Base-by-base conservation (phyloP, 306 rosid genomes). In the Dicorynia guianensis region DNA sequence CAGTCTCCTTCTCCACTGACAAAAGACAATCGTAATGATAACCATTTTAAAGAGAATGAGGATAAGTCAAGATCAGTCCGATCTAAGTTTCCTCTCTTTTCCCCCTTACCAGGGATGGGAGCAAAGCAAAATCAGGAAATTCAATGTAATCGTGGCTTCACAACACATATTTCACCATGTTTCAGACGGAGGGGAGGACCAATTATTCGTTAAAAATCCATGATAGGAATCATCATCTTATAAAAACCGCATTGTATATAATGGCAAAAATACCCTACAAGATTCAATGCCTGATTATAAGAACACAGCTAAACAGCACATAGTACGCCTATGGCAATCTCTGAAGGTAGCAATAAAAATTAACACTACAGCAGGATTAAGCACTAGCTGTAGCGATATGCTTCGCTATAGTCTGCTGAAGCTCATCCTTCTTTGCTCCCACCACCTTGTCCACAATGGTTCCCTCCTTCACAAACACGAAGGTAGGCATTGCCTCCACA, bases 401-500 rank as follows among this genome's bases (percentile, higher is more conserved):
- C 81, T 86, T 87, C 17, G 77, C 79, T 72, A 95, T 55, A 34
- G 83, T 87, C 83, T 85, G 88, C 76, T 81, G 90, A 50, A 96
- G 85, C 55, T 89, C 97, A 0, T 95, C 98, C 79, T 88, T 92
- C 91, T 85, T 90, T 25, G 93, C 98, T 81, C 97, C 99, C 36
- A 96, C 93, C 72, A 90, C 96, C 66, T 82, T 90, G 84, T 75
- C 97, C 76, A 92, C 56, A 59, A 92, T 89, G 10, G 69, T 83
- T 54, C 98, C 98, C 66, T 92, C 97, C 80, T 92, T 92, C 87
- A 92, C 61, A 67, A 96, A 87, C 88, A 92, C 81, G 84, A 96
- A 96, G 2, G 98, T 90, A 0, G 98, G 98, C 99, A 96, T 92
- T 76, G 97, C 93, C 81, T 96, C 97, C 78, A 92, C 85, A n/a